These are phyloP conservation scores for Schizochytrium sp. DNA, from an alignment of 108 stramenopile species.

Conservation along the genomic window DNA sequence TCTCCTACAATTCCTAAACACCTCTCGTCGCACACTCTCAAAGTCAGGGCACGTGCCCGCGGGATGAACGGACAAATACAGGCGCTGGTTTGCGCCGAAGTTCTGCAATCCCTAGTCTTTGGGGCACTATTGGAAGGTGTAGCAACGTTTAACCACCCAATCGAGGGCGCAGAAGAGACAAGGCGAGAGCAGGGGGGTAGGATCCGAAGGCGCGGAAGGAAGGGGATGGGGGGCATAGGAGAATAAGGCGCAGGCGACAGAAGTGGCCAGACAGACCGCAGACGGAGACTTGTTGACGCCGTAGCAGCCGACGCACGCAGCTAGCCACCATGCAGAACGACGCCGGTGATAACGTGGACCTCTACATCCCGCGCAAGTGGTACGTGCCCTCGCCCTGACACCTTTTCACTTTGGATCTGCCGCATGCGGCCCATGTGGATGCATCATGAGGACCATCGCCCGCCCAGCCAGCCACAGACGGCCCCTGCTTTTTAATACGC, in stretches of 20 bases:
- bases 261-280: neutral
- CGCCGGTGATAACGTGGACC: slow-evolving; percentile 92
- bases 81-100: neutral
- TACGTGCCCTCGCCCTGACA: slow-evolving; percentile 22
- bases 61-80: neutral
- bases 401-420: neutral
- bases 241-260: neutral
- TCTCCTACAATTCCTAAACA: no score
- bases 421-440: neutral
- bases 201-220: neutral
- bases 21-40: neutral
- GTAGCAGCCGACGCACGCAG: neutral
- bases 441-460: neutral
- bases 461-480: no score
- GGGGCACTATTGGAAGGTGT: neutral
- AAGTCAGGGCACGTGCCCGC: neutral
- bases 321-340: slow-evolving; percentile 90
- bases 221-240: neutral
- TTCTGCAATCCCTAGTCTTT: neutral
- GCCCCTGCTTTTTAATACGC: no score
- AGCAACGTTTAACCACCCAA: no score
- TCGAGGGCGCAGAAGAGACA: neutral
- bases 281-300: no score
- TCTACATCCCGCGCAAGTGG: slow-evolving; percentile 98
- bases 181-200: neutral